phyloP scores from a whole-genome alignment of 768 basidiomycete species.

The Gloeopeniophorella convolvens region DNA sequence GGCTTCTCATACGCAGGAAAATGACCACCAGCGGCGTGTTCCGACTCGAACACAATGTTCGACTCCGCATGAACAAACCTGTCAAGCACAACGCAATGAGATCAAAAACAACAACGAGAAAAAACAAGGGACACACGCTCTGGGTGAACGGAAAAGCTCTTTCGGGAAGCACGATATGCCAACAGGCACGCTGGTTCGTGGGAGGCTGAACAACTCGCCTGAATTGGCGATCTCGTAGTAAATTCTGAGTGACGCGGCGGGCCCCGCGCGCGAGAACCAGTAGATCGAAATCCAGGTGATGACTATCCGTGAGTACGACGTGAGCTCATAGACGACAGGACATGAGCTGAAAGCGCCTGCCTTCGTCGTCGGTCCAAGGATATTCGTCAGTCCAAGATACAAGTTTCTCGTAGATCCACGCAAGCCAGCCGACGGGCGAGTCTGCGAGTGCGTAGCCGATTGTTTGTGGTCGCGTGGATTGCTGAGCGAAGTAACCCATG shows the following conservation, averaged over 20 bases:
- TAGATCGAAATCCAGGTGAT: slow-evolving; percentile 31
- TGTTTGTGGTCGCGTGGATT: too few species aligned
- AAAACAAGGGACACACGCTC: too few species aligned
- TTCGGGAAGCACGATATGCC: too few species aligned
- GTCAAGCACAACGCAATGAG: too few species aligned
- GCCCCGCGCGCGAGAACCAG: slow-evolving; percentile 30
- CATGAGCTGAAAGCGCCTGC: slow-evolving; percentile 22
- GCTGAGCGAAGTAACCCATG: too few species aligned
- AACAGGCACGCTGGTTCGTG: slow-evolving; percentile 19
- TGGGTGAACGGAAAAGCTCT: too few species aligned
- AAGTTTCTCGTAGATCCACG: slow-evolving; percentile 28
- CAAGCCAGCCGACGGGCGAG: slow-evolving; percentile 40
- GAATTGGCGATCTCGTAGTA: slow-evolving; percentile 26
- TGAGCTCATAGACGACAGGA: neutral
- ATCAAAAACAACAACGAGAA: too few species aligned
- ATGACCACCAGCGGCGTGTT: too few species aligned
- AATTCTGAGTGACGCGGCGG: slow-evolving; percentile 26
- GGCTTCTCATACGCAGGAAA: neutral
- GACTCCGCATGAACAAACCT: too few species aligned
- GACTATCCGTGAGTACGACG: slow-evolving; percentile 24
- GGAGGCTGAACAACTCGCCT: neutral
- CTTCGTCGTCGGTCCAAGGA: slow-evolving; percentile 47
- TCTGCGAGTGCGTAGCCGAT: slow-evolving; percentile 45
- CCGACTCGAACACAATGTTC: too few species aligned
- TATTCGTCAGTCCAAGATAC: slow-evolving; percentile 35